Conservation (phyloP, 345 rosid species). For the Eucalyptus rudis region DNA sequence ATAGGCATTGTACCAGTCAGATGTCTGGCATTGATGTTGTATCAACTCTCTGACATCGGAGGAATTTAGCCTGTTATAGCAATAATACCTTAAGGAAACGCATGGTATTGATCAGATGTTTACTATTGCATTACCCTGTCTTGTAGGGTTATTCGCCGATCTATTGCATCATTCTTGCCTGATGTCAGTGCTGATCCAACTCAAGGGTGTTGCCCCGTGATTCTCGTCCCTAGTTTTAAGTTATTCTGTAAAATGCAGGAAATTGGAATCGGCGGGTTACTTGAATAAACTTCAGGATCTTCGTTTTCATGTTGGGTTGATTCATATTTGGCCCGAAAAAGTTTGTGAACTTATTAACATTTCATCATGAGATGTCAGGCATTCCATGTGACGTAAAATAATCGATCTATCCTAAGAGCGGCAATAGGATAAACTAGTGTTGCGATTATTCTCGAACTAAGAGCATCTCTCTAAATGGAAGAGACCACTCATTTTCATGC, state of each 20-base stretch:
- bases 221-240: not conserved
- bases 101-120: not conserved
- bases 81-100: not conserved
- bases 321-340: not conserved
- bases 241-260: not conserved
- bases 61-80: not conserved
- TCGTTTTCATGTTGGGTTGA: not conserved
- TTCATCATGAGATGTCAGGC: not conserved
- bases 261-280: not conserved
- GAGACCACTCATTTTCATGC: not conserved
- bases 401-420: not conserved
- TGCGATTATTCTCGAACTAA: not conserved
- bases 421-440: not conserved
- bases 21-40: not conserved
- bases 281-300: not conserved
- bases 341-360: not conserved
- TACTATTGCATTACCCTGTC: not conserved
- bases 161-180: not conserved
- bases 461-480: not conserved
- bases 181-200: not conserved
- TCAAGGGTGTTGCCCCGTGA: not conserved
- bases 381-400: not conserved
- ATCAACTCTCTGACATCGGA: not conserved
- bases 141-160: not conserved
- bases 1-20: not conserved